These are phyloP conservation scores for Melanomma pulvis-pyrius DNA, from an alignment of 495 filamentous ascomycete species.

Conservation along the genomic window DNA sequence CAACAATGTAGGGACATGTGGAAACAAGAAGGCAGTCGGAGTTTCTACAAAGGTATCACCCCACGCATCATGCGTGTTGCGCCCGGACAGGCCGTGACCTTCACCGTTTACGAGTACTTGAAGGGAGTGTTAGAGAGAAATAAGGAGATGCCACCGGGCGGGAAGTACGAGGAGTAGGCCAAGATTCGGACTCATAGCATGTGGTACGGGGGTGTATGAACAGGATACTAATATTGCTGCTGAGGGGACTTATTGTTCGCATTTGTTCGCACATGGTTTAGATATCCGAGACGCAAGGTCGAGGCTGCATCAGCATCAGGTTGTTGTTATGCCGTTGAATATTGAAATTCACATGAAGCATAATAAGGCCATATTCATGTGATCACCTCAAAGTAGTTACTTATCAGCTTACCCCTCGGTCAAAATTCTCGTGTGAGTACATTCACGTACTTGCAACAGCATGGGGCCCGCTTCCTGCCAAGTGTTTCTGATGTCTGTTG, in stretches of 20 bases:
- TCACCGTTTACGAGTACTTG: slow-evolving; percentile 93
- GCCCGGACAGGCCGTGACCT: slow-evolving; percentile 96
- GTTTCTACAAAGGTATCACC: slow-evolving; percentile 99
- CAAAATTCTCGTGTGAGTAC: too few relatives aligned
- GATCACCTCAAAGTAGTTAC: too few relatives aligned
- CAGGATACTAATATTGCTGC: neutral
- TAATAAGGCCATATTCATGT: too few relatives aligned
- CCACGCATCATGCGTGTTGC: slow-evolving; percentile 96
- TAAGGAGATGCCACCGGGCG: slow-evolving; percentile 65
- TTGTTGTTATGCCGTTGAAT: too few relatives aligned
- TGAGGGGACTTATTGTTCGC: neutral
- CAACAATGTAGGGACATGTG: slow-evolving; percentile 73
- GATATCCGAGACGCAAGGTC: neutral
- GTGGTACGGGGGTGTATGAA: neutral
- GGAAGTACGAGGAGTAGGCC: slow-evolving; percentile 73
- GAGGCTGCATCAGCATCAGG: neutral
- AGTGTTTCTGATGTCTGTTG: neutral
- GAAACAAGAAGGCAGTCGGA: slow-evolving; percentile 88
- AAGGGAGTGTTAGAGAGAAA: slow-evolving; percentile 81
- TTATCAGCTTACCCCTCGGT: too few relatives aligned
- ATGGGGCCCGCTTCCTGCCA: neutral
- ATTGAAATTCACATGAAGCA: too few relatives aligned
- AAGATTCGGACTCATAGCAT: neutral
- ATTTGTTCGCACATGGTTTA: neutral
- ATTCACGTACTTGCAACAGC: too few relatives aligned